Base-by-base conservation (phyloP, 2,329 filamentous ascomycete species). In the Fusarium mexicanum region DNA sequence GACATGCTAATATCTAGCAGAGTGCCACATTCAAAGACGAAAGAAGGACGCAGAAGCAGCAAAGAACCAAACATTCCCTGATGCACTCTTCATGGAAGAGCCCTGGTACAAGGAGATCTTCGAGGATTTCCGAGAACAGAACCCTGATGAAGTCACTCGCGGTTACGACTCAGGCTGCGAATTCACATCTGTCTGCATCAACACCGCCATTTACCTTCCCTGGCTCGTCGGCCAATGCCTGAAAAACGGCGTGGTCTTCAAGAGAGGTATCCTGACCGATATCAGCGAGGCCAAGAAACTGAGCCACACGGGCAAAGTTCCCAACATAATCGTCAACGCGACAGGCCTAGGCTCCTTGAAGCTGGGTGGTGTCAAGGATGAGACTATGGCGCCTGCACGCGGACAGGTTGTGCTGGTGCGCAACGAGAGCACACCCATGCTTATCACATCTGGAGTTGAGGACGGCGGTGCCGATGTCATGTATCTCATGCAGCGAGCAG, bases 101-200 rank as follows among this genome's bases (percentile, higher is more conserved):
- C 91, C 93, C 3, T 96, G 94, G 94, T 96, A 91, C 83, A 91
- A 90, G 79, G 85, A 91, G 63, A 82, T 94, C 12, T 88, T 93
- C 53, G 91, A 92, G 18, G 91, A 96, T 83, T 96, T 91, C 82
- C 88, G 89, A 69, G 84, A 90, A 65, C 82, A 96, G 8, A 79
- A 87, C 9, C 81, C 87, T 40, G 82, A 84, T 16, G 87, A 92
- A 75, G 84, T 97, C 3, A 89, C 90, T 0, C 77, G 84, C 0
- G 93, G 89, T 24, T 89, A 92, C 61, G 91, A 94, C 69, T 92
- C 92, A 17, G 95, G 91, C 31, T 93, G 90, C 58, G 86, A 88
- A 63, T 98, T 96, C 82, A 94, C 90, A 13, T 96, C 93, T 2
- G 91, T 98, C 46, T 98, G 95, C 84, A 96, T 98, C 81, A 98